Conservation (phyloP, 2,329 filamentous ascomycete species). For the Claviceps pusilla region DNA sequence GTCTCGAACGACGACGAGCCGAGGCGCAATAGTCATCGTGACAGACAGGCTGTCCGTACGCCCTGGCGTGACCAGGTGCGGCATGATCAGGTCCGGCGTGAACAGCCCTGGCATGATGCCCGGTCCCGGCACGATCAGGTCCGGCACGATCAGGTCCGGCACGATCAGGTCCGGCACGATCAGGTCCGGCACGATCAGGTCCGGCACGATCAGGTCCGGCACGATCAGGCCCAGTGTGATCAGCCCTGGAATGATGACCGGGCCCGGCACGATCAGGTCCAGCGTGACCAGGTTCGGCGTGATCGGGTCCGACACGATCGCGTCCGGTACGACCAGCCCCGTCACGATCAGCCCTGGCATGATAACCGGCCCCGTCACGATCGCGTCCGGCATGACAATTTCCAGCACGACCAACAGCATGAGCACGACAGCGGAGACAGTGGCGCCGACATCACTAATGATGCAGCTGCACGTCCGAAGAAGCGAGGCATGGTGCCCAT, state of each 20-base stretch:
- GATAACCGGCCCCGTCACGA: not conserved
- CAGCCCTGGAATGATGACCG: not conserved
- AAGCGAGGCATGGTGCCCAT: conserved; percentile 21
- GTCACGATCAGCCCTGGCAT: not conserved
- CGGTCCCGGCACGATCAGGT: not conserved
- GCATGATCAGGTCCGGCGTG: not conserved
- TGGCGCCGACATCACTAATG: not conserved
- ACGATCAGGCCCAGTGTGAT: not conserved
- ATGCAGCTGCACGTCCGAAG: conserved; percentile 2
- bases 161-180: not conserved
- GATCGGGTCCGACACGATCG: not conserved
- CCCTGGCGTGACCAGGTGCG: not conserved
- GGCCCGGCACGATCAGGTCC: not conserved
- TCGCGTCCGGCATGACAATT: too few species aligned
- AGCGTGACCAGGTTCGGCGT: too few species aligned
- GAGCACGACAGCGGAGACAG: not conserved
- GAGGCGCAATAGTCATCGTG: not conserved
- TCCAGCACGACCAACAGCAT: not conserved
- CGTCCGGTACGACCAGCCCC: not conserved
- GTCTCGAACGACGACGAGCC: not conserved
- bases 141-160: not conserved
- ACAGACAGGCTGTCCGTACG: not conserved
- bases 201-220: too few species aligned
- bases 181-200: too few species aligned
- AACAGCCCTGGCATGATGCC: not conserved